Base-by-base conservation (phyloP, 345 rosid genomes). In the Xanthoceras sorbifolium region DNA sequence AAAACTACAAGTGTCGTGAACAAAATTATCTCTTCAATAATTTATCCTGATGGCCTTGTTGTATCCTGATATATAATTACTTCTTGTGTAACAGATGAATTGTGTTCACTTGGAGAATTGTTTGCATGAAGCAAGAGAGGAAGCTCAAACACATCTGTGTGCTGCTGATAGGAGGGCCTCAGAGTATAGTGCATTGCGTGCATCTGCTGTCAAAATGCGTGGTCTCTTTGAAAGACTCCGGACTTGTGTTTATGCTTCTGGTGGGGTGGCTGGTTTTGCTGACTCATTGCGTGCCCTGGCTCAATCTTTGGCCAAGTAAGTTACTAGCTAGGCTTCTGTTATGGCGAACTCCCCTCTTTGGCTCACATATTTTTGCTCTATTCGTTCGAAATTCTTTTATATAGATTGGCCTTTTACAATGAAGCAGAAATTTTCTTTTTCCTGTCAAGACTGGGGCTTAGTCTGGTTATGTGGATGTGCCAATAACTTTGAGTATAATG, bases 41-140 rank as follows among this genome's bases (percentile, higher is more conserved):
- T 42, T 36, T 29, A 70, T 69, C n/a, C 2, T 22, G 55, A 67
- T 28, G 32, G 28, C 64, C 20, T 38, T 62, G 26, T 44, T 44
- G 11, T n/a, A 34, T 74, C 55, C 48, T 72, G 22, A 69, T 63
- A 11, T 29, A 22, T 64, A 23, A 32, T 65, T 46, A 17, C 52
- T 59, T 7, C 22, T 15, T 55, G 61, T 71, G 74, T 64, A 36
- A 84, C 88, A 97, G 98, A 92, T 97, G 97, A 97, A 97, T 73
- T 91, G 98, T 81, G 99, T 93, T 55, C 98, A 91, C 89, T 85
- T 97, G 82, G 99, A 97, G 86, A 97, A 91, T 80, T 91, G 96
- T 83, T 88, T 97, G 86, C 98, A 97, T 83, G 98, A 97, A 82
- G 98, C 97, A 79, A 92, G 99, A 83, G 92, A 97, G 83, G 99